Evolutionary conservation across 345 rosid genomes (phyloP).

Genomic region (Alliaria petiolata): DNA sequence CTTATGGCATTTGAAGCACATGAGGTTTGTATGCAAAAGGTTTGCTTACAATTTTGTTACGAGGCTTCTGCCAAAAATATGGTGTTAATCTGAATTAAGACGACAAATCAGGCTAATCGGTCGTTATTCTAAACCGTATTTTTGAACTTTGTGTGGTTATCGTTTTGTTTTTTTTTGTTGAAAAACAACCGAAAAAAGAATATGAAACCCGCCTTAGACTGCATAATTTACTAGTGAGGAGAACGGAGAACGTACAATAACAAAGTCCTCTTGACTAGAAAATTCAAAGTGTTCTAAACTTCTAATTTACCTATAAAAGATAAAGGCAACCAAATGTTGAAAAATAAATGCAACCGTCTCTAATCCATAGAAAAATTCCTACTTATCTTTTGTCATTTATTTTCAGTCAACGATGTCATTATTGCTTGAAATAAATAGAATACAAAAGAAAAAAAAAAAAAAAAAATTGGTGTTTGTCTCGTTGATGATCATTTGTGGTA

Average conservation of each 20-base stretch:
- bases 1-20: too few relatives aligned
- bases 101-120: too few relatives aligned
- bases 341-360: slow-evolving; percentile 2
- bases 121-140: too few relatives aligned
- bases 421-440: neutral
- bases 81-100: too few relatives aligned
- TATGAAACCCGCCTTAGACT: neutral
- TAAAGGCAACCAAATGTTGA: neutral
- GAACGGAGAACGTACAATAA: neutral
- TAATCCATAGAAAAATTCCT: neutral
- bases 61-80: too few relatives aligned
- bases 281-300: neutral
- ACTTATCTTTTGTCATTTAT: neutral
- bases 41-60: too few relatives aligned
- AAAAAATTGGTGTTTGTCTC: neutral
- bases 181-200: too few relatives aligned
- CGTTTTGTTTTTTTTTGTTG: too few relatives aligned
- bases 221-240: neutral
- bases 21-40: too few relatives aligned
- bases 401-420: neutral
- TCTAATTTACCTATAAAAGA: neutral
- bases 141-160: too few relatives aligned
- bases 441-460: too few relatives aligned
- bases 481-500: neutral
- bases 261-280: slow-evolving; percentile 11